Percentiles rank a stretch among this genome's conserved stretches.
Evolutionary conservation across 169 alveolate genomes (phyloP).

Genomic region (Plasmodium malariae): DNA sequence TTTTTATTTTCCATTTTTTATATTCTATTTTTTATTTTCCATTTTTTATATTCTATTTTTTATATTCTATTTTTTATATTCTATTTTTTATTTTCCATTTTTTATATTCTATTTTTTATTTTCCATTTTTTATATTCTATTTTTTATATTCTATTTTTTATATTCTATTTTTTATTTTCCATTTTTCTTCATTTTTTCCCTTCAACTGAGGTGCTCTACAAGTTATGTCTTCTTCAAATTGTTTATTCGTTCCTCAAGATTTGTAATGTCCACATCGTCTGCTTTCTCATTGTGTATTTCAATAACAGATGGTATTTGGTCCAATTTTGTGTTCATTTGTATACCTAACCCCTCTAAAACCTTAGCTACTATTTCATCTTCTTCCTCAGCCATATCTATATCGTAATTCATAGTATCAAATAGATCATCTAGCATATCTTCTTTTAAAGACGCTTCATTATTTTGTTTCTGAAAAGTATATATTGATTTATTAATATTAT

Average conservation of each 20-base stretch:
- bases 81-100: too few relatives aligned
- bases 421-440: constrained; percentile 56
- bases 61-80: too few relatives aligned
- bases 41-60: too few relatives aligned
- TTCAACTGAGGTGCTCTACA: too few relatives aligned
- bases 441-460: constrained; percentile 39
- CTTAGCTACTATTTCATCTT: constrained; percentile 41
- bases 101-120: too few relatives aligned
- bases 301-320: constrained; percentile 14
- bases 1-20: too few relatives aligned
- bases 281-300: neutral
- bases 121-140: too few relatives aligned
- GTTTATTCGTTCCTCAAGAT: constrained; percentile 22
- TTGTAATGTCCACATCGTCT: neutral
- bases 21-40: too few relatives aligned
- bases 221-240: constrained; percentile 11
- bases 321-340: constrained; percentile 39
- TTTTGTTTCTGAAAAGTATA: constrained; percentile 45
- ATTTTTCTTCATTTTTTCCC: too few relatives aligned
- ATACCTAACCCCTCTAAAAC: constrained; percentile 49
- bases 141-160: too few relatives aligned
- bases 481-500: constrained; percentile 36
- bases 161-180: too few relatives aligned
- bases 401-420: constrained; percentile 59
- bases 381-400: constrained; percentile 43